phyloP scores from a whole-genome alignment of 2,329 filamentous ascomycete species.

The Periconia macrospinosa region DNA sequence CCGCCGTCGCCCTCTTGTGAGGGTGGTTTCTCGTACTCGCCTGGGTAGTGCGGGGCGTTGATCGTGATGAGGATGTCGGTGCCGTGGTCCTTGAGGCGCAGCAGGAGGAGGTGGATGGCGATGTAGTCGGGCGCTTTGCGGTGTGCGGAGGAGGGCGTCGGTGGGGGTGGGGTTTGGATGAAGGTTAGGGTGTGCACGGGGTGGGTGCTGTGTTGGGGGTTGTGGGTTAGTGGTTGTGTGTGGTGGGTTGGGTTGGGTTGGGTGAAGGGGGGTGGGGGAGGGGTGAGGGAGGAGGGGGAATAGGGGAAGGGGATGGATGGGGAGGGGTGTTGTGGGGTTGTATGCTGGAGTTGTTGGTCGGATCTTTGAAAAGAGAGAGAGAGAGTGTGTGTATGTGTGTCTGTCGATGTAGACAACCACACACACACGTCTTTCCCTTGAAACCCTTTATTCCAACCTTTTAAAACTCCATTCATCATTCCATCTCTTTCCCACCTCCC shows the following conservation, averaged over 20 bases:
- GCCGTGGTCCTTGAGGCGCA: slow-evolving; percentile 72
- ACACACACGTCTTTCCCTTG: too few relatives aligned
- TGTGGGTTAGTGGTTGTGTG: slow-evolving; percentile 7
- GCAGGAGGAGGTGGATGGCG: slow-evolving; percentile 73
- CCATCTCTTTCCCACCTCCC: too few relatives aligned
- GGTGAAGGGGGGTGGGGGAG: slow-evolving; percentile 6
- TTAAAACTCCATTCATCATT: too few relatives aligned
- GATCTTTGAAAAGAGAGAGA: too few relatives aligned
- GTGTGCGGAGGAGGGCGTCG: slow-evolving; percentile 35
- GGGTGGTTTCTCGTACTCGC: slow-evolving; percentile 71
- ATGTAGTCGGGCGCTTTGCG: slow-evolving; percentile 59
- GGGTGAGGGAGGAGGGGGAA: neutral
- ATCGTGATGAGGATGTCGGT: slow-evolving; percentile 85
- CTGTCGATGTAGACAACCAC: too few relatives aligned
- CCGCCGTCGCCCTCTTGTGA: slow-evolving; percentile 69
- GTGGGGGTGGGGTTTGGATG: slow-evolving; percentile 45
- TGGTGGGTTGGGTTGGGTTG: neutral
- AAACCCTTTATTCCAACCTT: too few relatives aligned
- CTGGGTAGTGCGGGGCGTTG: slow-evolving; percentile 82
- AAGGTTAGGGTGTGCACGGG: slow-evolving; percentile 72
- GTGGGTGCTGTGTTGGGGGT: slow-evolving; percentile 39
- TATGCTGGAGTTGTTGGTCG: too few relatives aligned
- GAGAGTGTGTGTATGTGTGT: too few relatives aligned
- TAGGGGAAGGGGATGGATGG: neutral
- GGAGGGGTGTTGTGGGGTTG: neutral